Evolutionary conservation across 805 yeast genomes (phyloP).

Genomic region (Citeromyces nyonsensis): DNA sequence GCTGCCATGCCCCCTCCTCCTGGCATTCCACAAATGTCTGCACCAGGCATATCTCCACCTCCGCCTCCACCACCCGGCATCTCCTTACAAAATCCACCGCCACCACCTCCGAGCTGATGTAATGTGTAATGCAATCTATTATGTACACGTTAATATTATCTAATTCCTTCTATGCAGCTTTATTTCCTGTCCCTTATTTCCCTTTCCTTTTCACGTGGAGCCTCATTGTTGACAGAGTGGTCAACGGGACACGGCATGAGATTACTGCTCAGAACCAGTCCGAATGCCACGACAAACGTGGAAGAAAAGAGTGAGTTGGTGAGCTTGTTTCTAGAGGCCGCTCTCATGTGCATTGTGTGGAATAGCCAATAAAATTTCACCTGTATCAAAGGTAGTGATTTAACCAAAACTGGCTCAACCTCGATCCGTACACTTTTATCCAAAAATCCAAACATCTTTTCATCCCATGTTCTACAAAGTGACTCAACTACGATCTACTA

Average conservation of each 20-base stretch:
- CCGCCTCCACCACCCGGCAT: slow-evolving; percentile 15
- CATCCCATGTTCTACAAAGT: slow-evolving; percentile 29
- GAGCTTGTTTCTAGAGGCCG: slow-evolving; percentile 36
- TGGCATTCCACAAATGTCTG: too few relatives aligned
- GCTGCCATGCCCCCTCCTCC: slow-evolving; percentile 3
- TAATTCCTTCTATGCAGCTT: slow-evolving; percentile 4
- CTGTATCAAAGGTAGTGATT: too few relatives aligned
- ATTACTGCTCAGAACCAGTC: slow-evolving; percentile 19
- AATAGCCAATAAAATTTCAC: too few relatives aligned
- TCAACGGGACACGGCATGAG: slow-evolving; percentile 29
- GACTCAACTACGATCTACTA: slow-evolving; percentile 67
- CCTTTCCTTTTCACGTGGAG: slow-evolving; percentile 3
- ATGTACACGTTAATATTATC: not conserved
- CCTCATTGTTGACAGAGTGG: slow-evolving; percentile 19
- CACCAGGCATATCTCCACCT: slow-evolving; percentile 11
- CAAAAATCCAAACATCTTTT: not conserved
- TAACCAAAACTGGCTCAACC: too few relatives aligned
- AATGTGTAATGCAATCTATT: not conserved
- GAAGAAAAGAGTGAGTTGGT: slow-evolving; percentile 58
- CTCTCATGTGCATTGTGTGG: slow-evolving; percentile 33
- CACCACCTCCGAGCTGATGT: slow-evolving; percentile 9
- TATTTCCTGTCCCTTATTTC: slow-evolving; percentile 6
- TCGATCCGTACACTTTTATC: too few relatives aligned
- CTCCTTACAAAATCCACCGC: slow-evolving; percentile 7
- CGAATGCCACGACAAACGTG: slow-evolving; percentile 60